These are phyloP conservation scores for Ceratobasidium sp. DNA, from an alignment of 1,284 basidiomycete species.

Conservation along the genomic window DNA sequence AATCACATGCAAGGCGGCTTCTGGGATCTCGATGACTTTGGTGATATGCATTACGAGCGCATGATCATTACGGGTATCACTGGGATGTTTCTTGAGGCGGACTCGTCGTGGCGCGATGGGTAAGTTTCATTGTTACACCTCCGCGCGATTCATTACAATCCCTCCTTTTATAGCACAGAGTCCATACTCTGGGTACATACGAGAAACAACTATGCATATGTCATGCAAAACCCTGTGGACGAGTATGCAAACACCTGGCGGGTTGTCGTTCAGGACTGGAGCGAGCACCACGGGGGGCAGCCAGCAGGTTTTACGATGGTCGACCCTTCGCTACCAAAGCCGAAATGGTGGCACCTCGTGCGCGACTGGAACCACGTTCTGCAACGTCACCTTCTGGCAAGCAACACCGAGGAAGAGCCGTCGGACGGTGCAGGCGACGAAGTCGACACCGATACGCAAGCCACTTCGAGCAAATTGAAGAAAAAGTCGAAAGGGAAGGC, in stretches of 20 bases:
- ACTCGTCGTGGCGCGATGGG: not conserved
- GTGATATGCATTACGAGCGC: not conserved
- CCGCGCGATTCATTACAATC: not conserved
- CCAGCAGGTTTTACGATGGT: not conserved
- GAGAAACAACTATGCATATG: not conserved
- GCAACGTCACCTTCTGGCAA: too few relatives aligned
- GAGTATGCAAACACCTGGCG: not conserved
- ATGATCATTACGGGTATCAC: not conserved
- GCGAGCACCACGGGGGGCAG: not conserved
- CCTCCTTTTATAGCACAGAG: not conserved
- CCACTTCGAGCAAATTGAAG: too few relatives aligned
- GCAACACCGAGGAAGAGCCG: too few relatives aligned
- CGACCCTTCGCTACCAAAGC: too few relatives aligned
- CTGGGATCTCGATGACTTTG: not conserved
- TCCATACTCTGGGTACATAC: not conserved
- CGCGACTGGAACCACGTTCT: too few relatives aligned
- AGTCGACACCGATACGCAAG: too few relatives aligned
- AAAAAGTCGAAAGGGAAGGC: too few relatives aligned
- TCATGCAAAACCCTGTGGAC: not conserved
- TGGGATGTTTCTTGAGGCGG: not conserved
- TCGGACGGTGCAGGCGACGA: too few relatives aligned
- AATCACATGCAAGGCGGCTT: not conserved
- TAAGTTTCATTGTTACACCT: not conserved
- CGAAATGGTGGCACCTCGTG: too few relatives aligned
- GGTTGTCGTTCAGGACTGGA: not conserved